phyloP scores from a whole-genome alignment of 1,284 basidiomycete genomes.

The Dichomitus squalens region DNA sequence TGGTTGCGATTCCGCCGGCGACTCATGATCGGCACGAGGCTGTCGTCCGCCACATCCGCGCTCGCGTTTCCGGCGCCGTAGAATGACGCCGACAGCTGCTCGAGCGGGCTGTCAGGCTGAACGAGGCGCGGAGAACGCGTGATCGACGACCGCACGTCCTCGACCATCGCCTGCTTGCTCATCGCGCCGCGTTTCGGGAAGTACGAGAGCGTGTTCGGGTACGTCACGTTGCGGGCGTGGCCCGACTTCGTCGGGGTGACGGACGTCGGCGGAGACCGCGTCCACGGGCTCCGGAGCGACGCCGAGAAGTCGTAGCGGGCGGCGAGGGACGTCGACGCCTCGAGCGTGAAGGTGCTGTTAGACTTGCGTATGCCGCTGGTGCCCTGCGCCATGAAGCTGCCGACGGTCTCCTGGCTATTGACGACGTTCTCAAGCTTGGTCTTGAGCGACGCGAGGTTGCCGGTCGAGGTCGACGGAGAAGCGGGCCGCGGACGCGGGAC shows the following conservation, averaged over 20 bases:
- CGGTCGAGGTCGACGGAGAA: constrained; percentile 22
- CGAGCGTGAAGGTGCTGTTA: constrained; percentile 31
- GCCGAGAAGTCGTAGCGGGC: constrained; percentile 59
- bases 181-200: constrained; percentile 35
- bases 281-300: constrained; percentile 51
- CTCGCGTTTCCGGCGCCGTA: constrained; percentile 12
- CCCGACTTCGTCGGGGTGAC: constrained; percentile 12
- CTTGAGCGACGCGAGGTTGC: constrained; percentile 48
- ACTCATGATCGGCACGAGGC: constrained; percentile 24
- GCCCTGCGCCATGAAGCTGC: constrained; percentile 24
- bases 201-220: constrained; percentile 39
- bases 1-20: constrained; percentile 27
- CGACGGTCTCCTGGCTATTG: constrained; percentile 39
- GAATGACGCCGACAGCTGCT: constrained; percentile 8
- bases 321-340: constrained; percentile 40
- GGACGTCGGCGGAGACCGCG: constrained; percentile 25
- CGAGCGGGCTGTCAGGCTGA: constrained; percentile 13
- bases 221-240: constrained; percentile 37
- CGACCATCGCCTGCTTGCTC: constrained; percentile 33
- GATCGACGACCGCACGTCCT: constrained; percentile 8
- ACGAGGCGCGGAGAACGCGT: constrained; percentile 32
- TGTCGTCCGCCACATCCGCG: constrained; percentile 21
- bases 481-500: constrained; percentile 30
- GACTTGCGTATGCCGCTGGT: constrained; percentile 5
- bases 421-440: constrained; percentile 60